Evolutionary conservation across 805 yeast species (phyloP).

Genomic region (Spathaspora passalidarum): DNA sequence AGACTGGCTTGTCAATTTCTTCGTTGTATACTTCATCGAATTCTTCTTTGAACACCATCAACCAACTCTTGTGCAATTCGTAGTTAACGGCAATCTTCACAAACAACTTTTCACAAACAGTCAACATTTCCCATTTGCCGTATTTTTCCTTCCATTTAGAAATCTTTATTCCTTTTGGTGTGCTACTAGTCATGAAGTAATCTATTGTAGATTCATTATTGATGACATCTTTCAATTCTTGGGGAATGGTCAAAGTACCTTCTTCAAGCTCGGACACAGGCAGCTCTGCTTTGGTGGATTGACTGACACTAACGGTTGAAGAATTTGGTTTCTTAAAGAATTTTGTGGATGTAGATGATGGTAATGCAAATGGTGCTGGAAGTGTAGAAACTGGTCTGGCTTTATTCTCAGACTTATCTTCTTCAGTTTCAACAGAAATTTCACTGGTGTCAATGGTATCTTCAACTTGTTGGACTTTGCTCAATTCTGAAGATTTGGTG

Average conservation of each 20-base stretch:
- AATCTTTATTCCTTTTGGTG: slow-evolving; percentile 35
- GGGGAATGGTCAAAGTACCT: slow-evolving; percentile 29
- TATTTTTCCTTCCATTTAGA: slow-evolving; percentile 41
- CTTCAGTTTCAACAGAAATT: background rate
- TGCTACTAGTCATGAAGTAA: slow-evolving; percentile 31
- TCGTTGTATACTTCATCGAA: slow-evolving; percentile 27
- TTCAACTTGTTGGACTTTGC: background rate
- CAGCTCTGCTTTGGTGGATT: background rate
- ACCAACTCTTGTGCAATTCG: slow-evolving; percentile 32
- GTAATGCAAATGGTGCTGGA: slow-evolving; percentile 44
- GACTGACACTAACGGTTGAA: slow-evolving; percentile 7
- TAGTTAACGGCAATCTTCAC: slow-evolving; percentile 38
- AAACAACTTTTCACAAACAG: slow-evolving; percentile 33
- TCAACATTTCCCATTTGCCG: slow-evolving; percentile 46
- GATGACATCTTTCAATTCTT: slow-evolving; percentile 32
- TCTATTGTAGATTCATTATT: slow-evolving; percentile 38
- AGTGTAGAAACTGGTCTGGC: slow-evolving; percentile 8
- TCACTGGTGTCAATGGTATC: background rate
- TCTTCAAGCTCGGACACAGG: slow-evolving; percentile 7
- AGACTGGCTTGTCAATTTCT: slow-evolving; percentile 32
- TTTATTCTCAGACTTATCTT: background rate
- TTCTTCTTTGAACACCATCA: slow-evolving; percentile 40
- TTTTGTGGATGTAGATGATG: slow-evolving; percentile 39
- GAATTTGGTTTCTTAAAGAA: slow-evolving; percentile 27
- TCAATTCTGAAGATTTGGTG: background rate